phyloP scores from a whole-genome alignment of 164 flowering plant species.

The Aristolochia californica region DNA sequence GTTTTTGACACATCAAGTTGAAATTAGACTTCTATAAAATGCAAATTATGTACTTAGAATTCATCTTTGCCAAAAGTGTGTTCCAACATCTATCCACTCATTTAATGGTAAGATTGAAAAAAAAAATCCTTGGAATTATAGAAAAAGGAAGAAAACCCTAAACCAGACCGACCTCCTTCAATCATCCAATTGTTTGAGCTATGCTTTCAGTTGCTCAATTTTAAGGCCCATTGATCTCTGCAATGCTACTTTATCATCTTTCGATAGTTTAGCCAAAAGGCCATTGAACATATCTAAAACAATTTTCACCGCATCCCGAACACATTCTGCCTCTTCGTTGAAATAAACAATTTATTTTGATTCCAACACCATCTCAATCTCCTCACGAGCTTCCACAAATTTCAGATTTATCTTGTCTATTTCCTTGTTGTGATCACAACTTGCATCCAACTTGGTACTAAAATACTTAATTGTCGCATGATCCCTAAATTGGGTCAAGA shows the following conservation, averaged over 20 bases:
- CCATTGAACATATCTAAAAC: constrained; percentile 56
- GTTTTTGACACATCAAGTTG: too few relatives aligned
- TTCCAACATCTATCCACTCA: too few relatives aligned
- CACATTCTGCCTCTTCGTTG: constrained; percentile 77
- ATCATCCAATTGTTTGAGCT: too few relatives aligned
- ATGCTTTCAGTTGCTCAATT: constrained; percentile 93
- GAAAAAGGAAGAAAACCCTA: background rate
- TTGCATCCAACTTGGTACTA: constrained; percentile 16
- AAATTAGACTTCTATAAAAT: too few relatives aligned
- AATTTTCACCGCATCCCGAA: constrained; percentile 56
- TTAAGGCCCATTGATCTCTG: constrained; percentile 90
- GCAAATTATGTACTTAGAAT: too few relatives aligned
- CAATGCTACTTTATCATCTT: constrained; percentile 40
- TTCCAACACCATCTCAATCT: constrained; percentile 87
- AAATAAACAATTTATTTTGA: constrained; percentile 90
- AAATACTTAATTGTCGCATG: constrained; percentile 12
- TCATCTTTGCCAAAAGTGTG: too few relatives aligned
- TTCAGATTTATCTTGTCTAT: constrained; percentile 80
- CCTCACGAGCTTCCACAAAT: constrained; percentile 95
- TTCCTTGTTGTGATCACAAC: constrained; percentile 37
- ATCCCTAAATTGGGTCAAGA: constrained; percentile 6
- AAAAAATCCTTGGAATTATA: too few relatives aligned
- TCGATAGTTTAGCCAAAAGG: constrained; percentile 42
- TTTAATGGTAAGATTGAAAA: too few relatives aligned
- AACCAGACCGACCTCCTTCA: background rate